phyloP scores from a whole-genome alignment of 805 yeast species.

The Saccharomycopsis sp. region DNA sequence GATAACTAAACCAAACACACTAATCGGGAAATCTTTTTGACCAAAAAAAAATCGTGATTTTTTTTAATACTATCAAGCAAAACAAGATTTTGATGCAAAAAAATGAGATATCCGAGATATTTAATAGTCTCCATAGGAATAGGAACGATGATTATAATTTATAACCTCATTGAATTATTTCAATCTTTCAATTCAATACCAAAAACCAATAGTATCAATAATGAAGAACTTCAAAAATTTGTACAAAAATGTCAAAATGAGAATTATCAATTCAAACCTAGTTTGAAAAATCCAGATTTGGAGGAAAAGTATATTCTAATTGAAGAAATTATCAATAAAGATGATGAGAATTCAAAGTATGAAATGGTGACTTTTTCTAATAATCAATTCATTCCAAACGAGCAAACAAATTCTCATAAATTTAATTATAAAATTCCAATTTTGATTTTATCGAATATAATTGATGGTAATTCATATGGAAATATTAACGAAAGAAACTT shows the following conservation, averaged over 20 bases:
- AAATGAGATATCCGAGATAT: too few relatives aligned
- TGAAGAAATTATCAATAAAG: conserved; percentile 1
- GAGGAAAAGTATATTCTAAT: not conserved
- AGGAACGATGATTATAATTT: too few relatives aligned
- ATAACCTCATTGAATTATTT: too few relatives aligned
- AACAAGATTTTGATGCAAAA: too few relatives aligned
- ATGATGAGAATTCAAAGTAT: not conserved
- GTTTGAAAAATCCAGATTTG: not conserved
- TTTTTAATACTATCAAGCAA: too few relatives aligned
- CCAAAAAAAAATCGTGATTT: too few relatives aligned
- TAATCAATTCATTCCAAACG: not conserved
- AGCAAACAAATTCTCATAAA: not conserved
- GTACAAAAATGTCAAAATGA: not conserved
- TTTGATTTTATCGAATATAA: conserved; percentile 8
- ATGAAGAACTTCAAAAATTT: too few relatives aligned
- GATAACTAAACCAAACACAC: too few relatives aligned
- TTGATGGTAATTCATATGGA: conserved; percentile 11
- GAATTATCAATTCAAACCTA: not conserved
- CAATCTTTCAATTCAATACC: too few relatives aligned
- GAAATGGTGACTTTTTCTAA: not conserved
- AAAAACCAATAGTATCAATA: too few relatives aligned
- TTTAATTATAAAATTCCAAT: conserved; percentile 8
- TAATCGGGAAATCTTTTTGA: too few relatives aligned
- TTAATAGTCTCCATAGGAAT: too few relatives aligned
- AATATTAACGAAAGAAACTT: conserved; percentile 1